These are phyloP conservation scores for Sclerotinia sclerotiorum DNA, from an alignment of 2,329 filamentous ascomycete species.

Conservation along the genomic window DNA sequence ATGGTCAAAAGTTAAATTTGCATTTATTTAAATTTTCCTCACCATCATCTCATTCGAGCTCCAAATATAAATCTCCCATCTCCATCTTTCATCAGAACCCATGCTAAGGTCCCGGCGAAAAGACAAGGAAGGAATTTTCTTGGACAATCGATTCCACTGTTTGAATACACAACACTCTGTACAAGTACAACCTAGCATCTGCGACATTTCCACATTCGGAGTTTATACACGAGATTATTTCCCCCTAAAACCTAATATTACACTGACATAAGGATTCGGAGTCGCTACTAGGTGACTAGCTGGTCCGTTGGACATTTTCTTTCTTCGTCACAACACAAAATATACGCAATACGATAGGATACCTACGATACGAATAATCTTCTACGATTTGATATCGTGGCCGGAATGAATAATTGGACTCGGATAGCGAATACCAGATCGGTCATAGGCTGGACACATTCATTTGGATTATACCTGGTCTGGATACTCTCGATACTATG, in stretches of 20 bases:
- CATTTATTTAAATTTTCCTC: background rate
- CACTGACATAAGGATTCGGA: background rate
- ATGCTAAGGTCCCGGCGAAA: background rate
- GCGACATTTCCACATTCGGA: background rate
- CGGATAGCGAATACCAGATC: background rate
- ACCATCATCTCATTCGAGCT: background rate
- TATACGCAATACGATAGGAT: background rate
- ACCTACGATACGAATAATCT: background rate
- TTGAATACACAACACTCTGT: slow-evolving; percentile 18
- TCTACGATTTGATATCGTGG: background rate
- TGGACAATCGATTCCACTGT: background rate
- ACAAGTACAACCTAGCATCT: background rate
- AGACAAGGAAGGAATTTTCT: background rate
- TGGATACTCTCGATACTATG: background rate
- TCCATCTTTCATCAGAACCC: background rate
- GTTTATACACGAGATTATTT: background rate
- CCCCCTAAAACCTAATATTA: background rate
- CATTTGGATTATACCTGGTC: slow-evolving; percentile 9
- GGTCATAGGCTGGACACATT: background rate
- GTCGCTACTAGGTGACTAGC: background rate
- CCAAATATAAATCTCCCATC: background rate
- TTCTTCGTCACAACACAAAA: background rate
- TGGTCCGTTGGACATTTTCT: background rate
- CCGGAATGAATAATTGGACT: slow-evolving; percentile 1
- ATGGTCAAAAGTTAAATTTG: background rate